Percentiles rank a stretch among this genome's conserved stretches.
These are phyloP conservation scores for Crucihimalaya himalaica DNA, from an alignment of 345 rosid genomes.

Conservation along the genomic window DNA sequence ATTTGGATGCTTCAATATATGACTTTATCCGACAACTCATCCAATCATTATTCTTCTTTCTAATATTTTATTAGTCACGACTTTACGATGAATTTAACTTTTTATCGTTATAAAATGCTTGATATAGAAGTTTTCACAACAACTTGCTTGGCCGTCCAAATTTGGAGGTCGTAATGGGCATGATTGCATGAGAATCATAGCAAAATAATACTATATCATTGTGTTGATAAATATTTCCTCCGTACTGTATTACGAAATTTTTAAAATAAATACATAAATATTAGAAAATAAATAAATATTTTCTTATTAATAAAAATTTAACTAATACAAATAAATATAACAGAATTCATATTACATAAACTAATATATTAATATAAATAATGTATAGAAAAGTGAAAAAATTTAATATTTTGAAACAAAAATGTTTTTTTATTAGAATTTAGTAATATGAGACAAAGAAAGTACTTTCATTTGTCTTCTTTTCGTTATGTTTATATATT, in stretches of 20 bases:
- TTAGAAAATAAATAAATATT: too few species aligned
- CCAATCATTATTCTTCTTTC: slow-evolving; percentile 27
- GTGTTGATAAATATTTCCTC: not conserved
- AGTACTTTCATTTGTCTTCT: not conserved
- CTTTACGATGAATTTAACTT: not conserved
- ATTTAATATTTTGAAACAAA: too few species aligned
- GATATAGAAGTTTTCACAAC: slow-evolving; percentile 35
- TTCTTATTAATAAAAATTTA: too few species aligned
- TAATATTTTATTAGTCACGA: slow-evolving; percentile 3
- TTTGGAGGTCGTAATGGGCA: slow-evolving; percentile 11
- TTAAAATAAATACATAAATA: too few species aligned
- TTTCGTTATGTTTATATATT: not conserved
- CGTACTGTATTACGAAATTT: too few species aligned
- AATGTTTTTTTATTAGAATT: too few species aligned
- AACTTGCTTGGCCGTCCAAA: slow-evolving; percentile 30
- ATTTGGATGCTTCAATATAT: slow-evolving; percentile 21
- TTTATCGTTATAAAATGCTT: slow-evolving; percentile 20
- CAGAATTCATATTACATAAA: too few species aligned
- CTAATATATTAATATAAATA: too few species aligned
- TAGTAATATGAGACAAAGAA: too few species aligned
- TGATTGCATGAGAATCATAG: slow-evolving; percentile 24
- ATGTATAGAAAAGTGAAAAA: too few species aligned
- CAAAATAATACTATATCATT: not conserved
- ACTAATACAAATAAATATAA: too few species aligned
- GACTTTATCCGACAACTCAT: slow-evolving; percentile 40